Evolutionary conservation across 306 rosid genomes (phyloP).

Genomic region (Neltuma alba): DNA sequence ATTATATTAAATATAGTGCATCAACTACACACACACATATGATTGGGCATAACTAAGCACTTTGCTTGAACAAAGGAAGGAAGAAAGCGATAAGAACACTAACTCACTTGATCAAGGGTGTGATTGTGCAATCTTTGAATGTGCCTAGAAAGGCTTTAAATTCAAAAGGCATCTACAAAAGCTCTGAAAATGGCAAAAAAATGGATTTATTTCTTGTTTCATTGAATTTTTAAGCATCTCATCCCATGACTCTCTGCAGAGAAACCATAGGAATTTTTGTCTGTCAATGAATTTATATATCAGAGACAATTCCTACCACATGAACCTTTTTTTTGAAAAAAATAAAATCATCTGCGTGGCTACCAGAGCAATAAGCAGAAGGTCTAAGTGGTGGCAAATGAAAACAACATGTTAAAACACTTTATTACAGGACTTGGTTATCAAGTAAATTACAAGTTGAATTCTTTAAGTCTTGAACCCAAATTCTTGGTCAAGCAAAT

Average conservation of each 20-base stretch:
- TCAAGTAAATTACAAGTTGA: too few relatives aligned
- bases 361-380: too few relatives aligned
- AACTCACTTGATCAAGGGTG: not conserved
- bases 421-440: too few relatives aligned
- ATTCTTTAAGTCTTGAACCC: too few relatives aligned
- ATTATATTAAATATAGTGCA: too few relatives aligned
- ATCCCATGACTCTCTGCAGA: slow-evolving; percentile 93
- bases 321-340: not conserved
- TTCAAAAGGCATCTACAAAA: slow-evolving; percentile 56
- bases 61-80: too few relatives aligned
- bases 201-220: slow-evolving; percentile 57
- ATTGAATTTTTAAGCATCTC: slow-evolving; percentile 44
- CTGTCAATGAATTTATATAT: slow-evolving; percentile 51
- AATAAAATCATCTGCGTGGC: not conserved
- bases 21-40: too few relatives aligned
- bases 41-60: too few relatives aligned
- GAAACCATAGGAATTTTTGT: slow-evolving; percentile 37
- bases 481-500: too few relatives aligned
- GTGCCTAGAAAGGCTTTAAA: too few relatives aligned
- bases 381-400: too few relatives aligned
- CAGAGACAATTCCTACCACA: slow-evolving; percentile 14
- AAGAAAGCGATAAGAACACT: not conserved
- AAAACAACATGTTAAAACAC: too few relatives aligned
- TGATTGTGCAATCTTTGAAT: slow-evolving; percentile 32
- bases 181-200: slow-evolving; percentile 59